Percentiles rank a stretch among this genome's conserved stretches.
Evolutionary conservation across 495 filamentous ascomycete species (phyloP).

Genomic region (Podospora bellae-mahoneyi): DNA sequence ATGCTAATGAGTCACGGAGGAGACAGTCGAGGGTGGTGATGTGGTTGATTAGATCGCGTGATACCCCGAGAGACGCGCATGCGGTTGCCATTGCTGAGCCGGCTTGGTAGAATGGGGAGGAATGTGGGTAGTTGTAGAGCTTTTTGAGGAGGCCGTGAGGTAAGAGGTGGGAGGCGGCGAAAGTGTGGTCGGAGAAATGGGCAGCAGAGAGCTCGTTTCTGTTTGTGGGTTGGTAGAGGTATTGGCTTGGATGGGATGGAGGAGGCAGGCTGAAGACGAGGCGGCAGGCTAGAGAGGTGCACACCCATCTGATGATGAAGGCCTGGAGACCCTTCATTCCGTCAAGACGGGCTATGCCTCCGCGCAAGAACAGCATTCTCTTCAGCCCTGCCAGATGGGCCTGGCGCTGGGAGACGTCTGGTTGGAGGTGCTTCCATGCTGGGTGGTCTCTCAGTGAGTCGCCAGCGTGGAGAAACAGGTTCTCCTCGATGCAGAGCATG

Average conservation of each 20-base stretch:
- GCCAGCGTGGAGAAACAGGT: constrained; percentile 7
- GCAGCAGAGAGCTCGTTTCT: constrained; percentile 3
- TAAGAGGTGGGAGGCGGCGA: constrained; percentile 16
- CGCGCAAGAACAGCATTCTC: constrained; percentile 21
- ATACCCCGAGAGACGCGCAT: constrained; percentile 15
- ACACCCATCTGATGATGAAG: constrained; percentile 19
- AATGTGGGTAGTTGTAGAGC: constrained; percentile 17
- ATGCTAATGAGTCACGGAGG: constrained; percentile 9
- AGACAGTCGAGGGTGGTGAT: constrained; percentile 16
- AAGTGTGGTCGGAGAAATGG: constrained; percentile 1
- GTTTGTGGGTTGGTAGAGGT: constrained; percentile 2
- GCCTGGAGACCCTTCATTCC: constrained; percentile 17
- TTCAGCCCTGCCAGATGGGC: constrained; percentile 19
- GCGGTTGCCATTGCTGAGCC: constrained; percentile 12
- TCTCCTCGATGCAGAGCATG: constrained; percentile 17
- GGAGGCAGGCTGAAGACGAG: constrained; percentile 17
- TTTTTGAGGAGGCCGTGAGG: constrained; percentile 3
- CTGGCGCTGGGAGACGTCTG: constrained; percentile 14
- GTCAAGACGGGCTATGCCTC: constrained; percentile 14
- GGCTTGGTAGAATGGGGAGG: neutral
- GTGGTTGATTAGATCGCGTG: constrained; percentile 4
- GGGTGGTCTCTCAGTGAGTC: neutral
- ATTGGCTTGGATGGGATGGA: neutral
- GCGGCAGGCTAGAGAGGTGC: constrained; percentile 10
- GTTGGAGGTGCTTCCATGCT: constrained; percentile 11